Conservation (phyloP, 352 stramenopile genomes). For the Pythium scleroteichum region DNA sequence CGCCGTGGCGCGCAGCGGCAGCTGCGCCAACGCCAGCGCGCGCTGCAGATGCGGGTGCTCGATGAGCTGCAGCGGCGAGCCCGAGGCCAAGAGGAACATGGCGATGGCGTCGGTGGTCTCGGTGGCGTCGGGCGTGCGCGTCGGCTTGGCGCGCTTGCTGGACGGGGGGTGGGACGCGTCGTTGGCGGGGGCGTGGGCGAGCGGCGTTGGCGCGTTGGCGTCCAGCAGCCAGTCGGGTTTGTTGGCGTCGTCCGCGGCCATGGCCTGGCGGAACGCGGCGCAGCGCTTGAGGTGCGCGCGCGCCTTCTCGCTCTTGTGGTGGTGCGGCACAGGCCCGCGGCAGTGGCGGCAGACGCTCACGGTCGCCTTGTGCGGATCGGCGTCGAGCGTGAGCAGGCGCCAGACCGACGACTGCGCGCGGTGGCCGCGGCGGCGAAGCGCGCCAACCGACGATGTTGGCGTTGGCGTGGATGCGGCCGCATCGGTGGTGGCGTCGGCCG, state of each 20-base stretch:
- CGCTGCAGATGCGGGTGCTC: slow-evolving; percentile 23
- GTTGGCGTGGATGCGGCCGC: background rate
- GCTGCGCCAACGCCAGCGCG: slow-evolving; percentile 14
- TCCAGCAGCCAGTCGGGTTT: slow-evolving; percentile 21
- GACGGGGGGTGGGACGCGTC: slow-evolving; percentile 2
- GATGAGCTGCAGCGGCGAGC: slow-evolving; percentile 8
- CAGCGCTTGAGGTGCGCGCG: slow-evolving; percentile 33
- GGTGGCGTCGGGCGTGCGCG: background rate
- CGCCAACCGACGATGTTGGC: background rate
- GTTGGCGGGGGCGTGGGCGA: background rate
- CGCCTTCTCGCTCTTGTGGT: slow-evolving; percentile 44
- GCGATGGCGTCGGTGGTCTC: slow-evolving; percentile 21
- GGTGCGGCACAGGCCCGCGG: slow-evolving; percentile 24
- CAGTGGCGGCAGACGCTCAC: slow-evolving; percentile 32
- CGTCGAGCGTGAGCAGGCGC: slow-evolving; percentile 27
- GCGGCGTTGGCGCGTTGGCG: background rate
- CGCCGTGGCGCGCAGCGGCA: background rate
- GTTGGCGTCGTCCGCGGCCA: background rate
- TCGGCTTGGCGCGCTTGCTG: background rate
- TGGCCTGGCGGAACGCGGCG: slow-evolving; percentile 15
- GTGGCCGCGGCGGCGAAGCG: slow-evolving; percentile 28
- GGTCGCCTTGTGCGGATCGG: slow-evolving; percentile 26
- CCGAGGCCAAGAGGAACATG: slow-evolving; percentile 35
- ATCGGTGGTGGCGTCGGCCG: slow-evolving; percentile 2
- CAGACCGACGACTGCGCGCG: slow-evolving; percentile 31